These are phyloP conservation scores for Mucor sp. DNA, from an alignment of 371 early-diverging fungal genomes.

Conservation along the genomic window DNA sequence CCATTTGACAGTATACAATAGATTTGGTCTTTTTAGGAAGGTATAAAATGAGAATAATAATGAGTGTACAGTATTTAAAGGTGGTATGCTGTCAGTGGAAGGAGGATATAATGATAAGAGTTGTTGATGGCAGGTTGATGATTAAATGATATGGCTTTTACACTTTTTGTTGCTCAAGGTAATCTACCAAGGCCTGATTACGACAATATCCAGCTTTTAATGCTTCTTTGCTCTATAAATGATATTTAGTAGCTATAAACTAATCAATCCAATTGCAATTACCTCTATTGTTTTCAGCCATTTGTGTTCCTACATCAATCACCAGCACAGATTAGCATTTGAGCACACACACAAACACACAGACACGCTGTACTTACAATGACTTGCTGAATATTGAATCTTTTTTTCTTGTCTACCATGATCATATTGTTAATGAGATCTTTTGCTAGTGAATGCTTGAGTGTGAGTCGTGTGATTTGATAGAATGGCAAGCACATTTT, in stretches of 20 bases:
- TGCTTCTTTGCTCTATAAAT: neutral
- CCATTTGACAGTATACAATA: too few relatives aligned
- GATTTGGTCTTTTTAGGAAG: too few relatives aligned
- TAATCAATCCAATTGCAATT: neutral
- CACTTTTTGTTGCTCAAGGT: neutral
- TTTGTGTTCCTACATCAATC: conserved; percentile 12
- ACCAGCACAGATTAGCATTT: neutral
- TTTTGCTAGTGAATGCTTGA: conserved; percentile 6
- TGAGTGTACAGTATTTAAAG: neutral
- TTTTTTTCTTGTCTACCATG: neutral
- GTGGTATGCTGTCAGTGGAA: neutral
- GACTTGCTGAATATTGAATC: conserved; percentile 18
- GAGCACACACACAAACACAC: neutral
- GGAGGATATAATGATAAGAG: neutral
- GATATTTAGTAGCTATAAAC: neutral
- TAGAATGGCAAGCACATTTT: neutral
- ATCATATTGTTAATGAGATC: conserved; percentile 17
- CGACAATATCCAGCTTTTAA: neutral
- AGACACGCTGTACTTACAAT: conserved; percentile 11
- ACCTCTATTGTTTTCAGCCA: conserved; percentile 29
- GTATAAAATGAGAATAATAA: too few relatives aligned
- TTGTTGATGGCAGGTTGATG: neutral
- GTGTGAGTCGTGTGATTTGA: neutral
- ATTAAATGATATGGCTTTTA: neutral
- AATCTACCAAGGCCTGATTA: neutral